These are phyloP conservation scores for Leptosphaerulina australis DNA, from an alignment of 2,329 filamentous ascomycete species.

Conservation along the genomic window DNA sequence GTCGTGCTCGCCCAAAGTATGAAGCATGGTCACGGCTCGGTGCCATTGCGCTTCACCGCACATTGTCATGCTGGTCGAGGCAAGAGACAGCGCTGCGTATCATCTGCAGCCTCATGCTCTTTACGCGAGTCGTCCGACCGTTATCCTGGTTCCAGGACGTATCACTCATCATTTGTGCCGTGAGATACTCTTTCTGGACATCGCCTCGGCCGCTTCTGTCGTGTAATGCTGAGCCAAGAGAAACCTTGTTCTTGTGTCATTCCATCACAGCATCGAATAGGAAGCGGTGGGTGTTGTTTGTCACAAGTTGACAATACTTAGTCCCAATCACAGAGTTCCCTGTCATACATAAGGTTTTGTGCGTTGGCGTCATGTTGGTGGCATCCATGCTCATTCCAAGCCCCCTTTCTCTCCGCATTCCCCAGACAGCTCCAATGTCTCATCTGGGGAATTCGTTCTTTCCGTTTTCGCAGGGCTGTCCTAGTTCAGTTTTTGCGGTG, in stretches of 20 bases:
- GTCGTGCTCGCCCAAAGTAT: slow-evolving; percentile 22
- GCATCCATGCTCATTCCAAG: slow-evolving; percentile 12
- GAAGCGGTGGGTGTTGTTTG: slow-evolving; percentile 25
- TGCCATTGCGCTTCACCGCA: slow-evolving; percentile 18
- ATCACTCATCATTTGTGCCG: slow-evolving; percentile 5
- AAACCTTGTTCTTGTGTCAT: slow-evolving; percentile 25
- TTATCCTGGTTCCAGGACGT: slow-evolving; percentile 20
- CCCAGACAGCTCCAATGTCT: slow-evolving; percentile 23
- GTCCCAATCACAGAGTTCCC: not conserved
- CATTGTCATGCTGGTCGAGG: slow-evolving; percentile 15
- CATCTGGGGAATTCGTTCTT: slow-evolving; percentile 32
- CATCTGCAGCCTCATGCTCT: slow-evolving; percentile 21
- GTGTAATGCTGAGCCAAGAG: slow-evolving; percentile 30
- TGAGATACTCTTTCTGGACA: slow-evolving; percentile 9
- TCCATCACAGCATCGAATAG: slow-evolving; percentile 26
- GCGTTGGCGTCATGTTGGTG: slow-evolving; percentile 6
- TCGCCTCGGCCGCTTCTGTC: slow-evolving; percentile 21
- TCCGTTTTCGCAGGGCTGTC: slow-evolving; percentile 19
- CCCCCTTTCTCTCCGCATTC: slow-evolving; percentile 25
- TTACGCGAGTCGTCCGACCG: slow-evolving; percentile 26
- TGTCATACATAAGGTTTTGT: slow-evolving; percentile 21
- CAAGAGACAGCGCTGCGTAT: slow-evolving; percentile 14
- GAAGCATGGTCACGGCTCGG: slow-evolving; percentile 14
- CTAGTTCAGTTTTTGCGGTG: slow-evolving; percentile 5
- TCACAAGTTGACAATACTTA: slow-evolving; percentile 1